Conservation (phyloP, 2,329 filamentous ascomycete species). For the Pseudogymnoascus sp. region DNA sequence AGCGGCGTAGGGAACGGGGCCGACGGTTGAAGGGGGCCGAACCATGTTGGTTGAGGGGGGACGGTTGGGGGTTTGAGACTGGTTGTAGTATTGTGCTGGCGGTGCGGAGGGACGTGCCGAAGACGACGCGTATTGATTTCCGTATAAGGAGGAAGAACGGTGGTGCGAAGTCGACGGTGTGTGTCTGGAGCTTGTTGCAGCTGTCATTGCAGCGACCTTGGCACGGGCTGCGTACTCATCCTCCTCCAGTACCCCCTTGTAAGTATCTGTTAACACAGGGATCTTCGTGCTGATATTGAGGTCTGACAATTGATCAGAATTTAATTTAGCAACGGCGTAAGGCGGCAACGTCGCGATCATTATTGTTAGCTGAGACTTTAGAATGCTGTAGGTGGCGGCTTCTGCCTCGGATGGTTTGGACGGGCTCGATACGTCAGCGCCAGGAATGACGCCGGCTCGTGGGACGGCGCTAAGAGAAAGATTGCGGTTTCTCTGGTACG, state of each 20-base stretch:
- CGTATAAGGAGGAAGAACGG: slow-evolving; percentile 24
- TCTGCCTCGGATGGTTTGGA: slow-evolving; percentile 55
- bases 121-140: slow-evolving; percentile 26
- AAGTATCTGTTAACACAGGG: slow-evolving; percentile 37
- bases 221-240: slow-evolving; percentile 32
- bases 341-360: slow-evolving; percentile 45
- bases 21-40: slow-evolving; percentile 20
- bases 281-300: slow-evolving; percentile 45
- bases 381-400: slow-evolving; percentile 41
- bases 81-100: slow-evolving; percentile 18
- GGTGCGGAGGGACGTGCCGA: slow-evolving; percentile 15
- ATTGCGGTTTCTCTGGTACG: slow-evolving; percentile 72
- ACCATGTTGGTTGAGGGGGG: slow-evolving; percentile 20
- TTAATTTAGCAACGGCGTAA: slow-evolving; percentile 48
- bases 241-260: slow-evolving; percentile 46
- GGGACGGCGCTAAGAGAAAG: slow-evolving; percentile 48
- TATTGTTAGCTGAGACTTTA: slow-evolving; percentile 42
- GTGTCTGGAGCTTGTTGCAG: slow-evolving; percentile 17
- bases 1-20: slow-evolving; percentile 20
- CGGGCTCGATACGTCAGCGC: slow-evolving; percentile 58
- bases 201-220: slow-evolving; percentile 17
- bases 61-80: slow-evolving; percentile 23
- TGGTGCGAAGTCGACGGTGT: slow-evolving; percentile 16
- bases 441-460: slow-evolving; percentile 50
- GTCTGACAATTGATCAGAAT: slow-evolving; percentile 45